Evolutionary conservation across 352 stramenopile species (phyloP), one percentile per base, ranked within the genome.

Genomic region (Phytopythium delawarense): DNA sequence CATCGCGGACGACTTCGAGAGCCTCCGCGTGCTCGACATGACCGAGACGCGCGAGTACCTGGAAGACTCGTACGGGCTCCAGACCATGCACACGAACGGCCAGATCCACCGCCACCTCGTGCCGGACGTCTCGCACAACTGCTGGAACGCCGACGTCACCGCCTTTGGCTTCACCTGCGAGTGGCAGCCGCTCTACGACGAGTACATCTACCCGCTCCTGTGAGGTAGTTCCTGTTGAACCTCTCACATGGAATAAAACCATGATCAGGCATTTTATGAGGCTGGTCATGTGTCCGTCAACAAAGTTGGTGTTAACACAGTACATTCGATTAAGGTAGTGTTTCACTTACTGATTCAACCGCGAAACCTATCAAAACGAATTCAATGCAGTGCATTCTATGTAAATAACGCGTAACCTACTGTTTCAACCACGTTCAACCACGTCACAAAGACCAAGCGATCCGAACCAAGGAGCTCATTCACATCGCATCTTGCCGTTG

Each of bases 21-120:
- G 58, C 46, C 46, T 74, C n/a, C 57, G 16, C 42, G 44, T 70
- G 7, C 44, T 74, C 51, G 50, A 67, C 32, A 65, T 71, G 63
- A 58, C 61, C 30, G 55, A 66, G 51, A 67, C 64, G 4, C 37
- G 48, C 21, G 67, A 70, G 59, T 70, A 71, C 57, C 11, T 65
- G 4, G 39, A 64, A 0, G 67, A 74, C 63, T 65, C 67, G 32
- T 71, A 67, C 44, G 67, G 67, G 0, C 60, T 70, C 55, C 53
- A 61, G 23, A 65, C 50, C 13, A 40, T 74, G 30, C 15, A 74
- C 56, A 40, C 65, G 52, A 37, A 42, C 11, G 67, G 59, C 8
- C 23, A 20, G 4, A 44, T 71, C 51, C 64, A 68, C 52, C 52
- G 56, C 32, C 58, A 63, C 42, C 48, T 57, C 15, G 67, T 68